phyloP scores from a whole-genome alignment of 148 eudicot species.

The Fagopyrum esculentum region DNA sequence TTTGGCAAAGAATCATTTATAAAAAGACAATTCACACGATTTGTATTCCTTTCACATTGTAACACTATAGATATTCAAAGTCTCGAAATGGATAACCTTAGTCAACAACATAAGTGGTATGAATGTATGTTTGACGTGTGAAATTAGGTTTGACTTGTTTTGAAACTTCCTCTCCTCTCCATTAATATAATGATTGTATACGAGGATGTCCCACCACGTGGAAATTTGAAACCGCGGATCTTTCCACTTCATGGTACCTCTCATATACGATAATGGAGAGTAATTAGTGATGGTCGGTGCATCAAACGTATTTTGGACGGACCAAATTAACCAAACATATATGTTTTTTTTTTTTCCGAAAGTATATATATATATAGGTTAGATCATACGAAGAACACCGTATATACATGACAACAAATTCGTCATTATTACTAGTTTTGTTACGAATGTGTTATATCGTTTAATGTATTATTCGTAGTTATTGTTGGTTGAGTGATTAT shows the following conservation, averaged over 20 bases:
- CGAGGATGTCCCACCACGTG: conserved; percentile 4
- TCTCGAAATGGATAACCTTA: not conserved
- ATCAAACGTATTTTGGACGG: not conserved
- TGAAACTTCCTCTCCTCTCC: conserved; percentile 4
- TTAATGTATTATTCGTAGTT: too few relatives aligned
- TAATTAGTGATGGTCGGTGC: not conserved
- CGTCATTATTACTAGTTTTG: too few relatives aligned
- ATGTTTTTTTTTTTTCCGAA: too few relatives aligned
- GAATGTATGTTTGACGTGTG: conserved; percentile 2
- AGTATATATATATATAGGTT: too few relatives aligned
- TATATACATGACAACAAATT: too few relatives aligned
- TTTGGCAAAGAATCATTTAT: conserved; percentile 2
- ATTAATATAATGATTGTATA: not conserved
- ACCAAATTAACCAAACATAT: too few relatives aligned
- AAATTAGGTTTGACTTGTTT: not conserved
- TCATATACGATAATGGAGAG: not conserved
- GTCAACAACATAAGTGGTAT: conserved; percentile 3
- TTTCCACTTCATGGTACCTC: not conserved
- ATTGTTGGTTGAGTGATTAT: too few relatives aligned
- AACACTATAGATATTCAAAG: not conserved
- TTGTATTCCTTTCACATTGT: conserved; percentile 7
- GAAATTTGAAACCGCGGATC: not conserved
- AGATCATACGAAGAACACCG: too few relatives aligned
- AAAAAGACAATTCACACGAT: not conserved
- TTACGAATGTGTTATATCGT: too few relatives aligned